Conservation (phyloP, 306 rosid genomes). For the Cicer chorassanicum region DNA sequence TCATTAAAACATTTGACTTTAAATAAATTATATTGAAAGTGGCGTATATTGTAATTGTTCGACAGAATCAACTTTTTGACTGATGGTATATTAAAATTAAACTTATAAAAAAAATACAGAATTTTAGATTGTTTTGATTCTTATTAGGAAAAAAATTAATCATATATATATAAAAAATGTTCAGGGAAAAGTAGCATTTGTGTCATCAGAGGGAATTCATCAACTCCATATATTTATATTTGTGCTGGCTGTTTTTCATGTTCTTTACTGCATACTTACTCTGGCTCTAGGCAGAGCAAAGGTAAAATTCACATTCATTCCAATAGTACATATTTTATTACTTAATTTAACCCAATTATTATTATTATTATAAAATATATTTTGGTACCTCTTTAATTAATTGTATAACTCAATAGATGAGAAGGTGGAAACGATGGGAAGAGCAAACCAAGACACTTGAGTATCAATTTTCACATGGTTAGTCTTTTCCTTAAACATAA, state of each 20-base stretch:
- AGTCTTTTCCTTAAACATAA: slow-evolving; percentile 11
- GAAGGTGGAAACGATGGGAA: slow-evolving; percentile 92
- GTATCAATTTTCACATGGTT: slow-evolving; percentile 87
- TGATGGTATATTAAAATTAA: no score
- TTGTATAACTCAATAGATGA: slow-evolving; percentile 59
- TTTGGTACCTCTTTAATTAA: neutral
- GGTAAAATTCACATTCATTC: slow-evolving; percentile 48
- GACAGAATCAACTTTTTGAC: no score
- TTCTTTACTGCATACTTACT: slow-evolving; percentile 73
- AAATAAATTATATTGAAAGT: no score
- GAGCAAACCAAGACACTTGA: slow-evolving; percentile 74
- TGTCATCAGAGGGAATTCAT: slow-evolving; percentile 72
- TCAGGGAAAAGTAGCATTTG: slow-evolving; percentile 68
- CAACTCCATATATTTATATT: slow-evolving; percentile 89
- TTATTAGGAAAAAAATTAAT: no score
- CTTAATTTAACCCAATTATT: neutral
- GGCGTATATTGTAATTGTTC: no score
- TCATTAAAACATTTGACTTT: no score
- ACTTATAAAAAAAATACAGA: no score
- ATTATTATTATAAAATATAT: neutral
- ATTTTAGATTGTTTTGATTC: no score
- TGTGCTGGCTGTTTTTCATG: slow-evolving; percentile 73
- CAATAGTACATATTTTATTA: neutral
- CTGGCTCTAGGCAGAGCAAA: slow-evolving; percentile 73
- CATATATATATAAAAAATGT: neutral